A percentile compares a stretch with the other conserved stretches of the same genome.
Conservation (phyloP, 768 basidiomycete genomes). For the Nidula microcarpa region DNA sequence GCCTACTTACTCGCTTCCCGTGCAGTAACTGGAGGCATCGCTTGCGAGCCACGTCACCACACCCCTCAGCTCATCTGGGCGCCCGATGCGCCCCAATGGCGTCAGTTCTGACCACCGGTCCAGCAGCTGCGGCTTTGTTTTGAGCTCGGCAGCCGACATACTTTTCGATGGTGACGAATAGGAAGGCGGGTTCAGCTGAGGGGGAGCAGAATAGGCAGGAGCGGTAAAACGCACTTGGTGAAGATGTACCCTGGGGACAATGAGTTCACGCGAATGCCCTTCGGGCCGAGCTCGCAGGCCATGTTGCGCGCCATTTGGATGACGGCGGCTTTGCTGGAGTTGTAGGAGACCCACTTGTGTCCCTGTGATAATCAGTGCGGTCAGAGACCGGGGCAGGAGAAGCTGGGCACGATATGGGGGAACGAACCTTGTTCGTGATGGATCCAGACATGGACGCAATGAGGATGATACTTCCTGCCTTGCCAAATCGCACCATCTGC, state of each 20-base stretch:
- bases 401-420: background rate
- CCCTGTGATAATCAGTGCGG: slow-evolving; percentile 27
- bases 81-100: slow-evolving; percentile 63
- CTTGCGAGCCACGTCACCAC: slow-evolving; percentile 64
- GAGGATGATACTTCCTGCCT: slow-evolving; percentile 52
- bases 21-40: slow-evolving; percentile 70
- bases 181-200: too few relatives aligned
- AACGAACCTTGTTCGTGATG: slow-evolving; percentile 54
- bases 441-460: slow-evolving; percentile 61
- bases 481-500: slow-evolving; percentile 49
- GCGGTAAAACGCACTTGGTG: slow-evolving; percentile 39
- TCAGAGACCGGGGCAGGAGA: background rate
- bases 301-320: slow-evolving; percentile 74
- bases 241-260: slow-evolving; percentile 74
- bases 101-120: slow-evolving; percentile 59
- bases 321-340: slow-evolving; percentile 75
- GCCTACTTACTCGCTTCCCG: slow-evolving; percentile 57
- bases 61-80: slow-evolving; percentile 66
- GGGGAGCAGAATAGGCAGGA: background rate
- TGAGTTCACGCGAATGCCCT: slow-evolving; percentile 66
- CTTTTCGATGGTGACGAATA: background rate
- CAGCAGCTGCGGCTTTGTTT: slow-evolving; percentile 43
- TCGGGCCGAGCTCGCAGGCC: slow-evolving; percentile 70
- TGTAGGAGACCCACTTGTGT: slow-evolving; percentile 71
- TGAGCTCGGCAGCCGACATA: slow-evolving; percentile 1